Evolutionary conservation across 73 alveolate genomes (phyloP), one percentile per base, ranked within the genome.

Genomic region (Paramecium caudatum): DNA sequence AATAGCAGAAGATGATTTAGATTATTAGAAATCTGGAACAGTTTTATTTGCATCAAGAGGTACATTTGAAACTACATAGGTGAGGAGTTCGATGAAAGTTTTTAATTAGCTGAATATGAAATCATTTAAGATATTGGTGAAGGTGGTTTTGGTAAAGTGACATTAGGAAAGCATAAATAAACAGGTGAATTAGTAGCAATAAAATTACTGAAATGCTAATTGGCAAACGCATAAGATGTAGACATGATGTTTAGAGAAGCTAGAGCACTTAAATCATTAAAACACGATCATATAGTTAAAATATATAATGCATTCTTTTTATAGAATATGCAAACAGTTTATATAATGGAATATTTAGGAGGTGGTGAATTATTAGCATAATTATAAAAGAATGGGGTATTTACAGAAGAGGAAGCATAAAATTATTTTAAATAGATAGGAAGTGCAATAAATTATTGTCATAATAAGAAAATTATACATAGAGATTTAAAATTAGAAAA

Each of bases 401-500:
- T 97, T 43, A 74, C 94, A 7, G 99, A 97, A 82, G 87, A 90
- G 46, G 93, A 93, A 47, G 99, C 98, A 4, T 93, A 96, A 37
- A 91, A 90, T 50, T 91, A 94, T 63, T 94, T 95, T 94, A 91
- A 91, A 45, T 94, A 96, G 65, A 90, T 97, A 4, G 94, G 94
- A 19, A 63, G 94, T 21, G 99, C 98, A 7, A 93, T 96, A 23
- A 65, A 90, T 68, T 97, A 97, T 78, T 96, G 98, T 80, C 99
- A 97, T 91, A 90, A 91, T 30, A 95, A 93, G 82, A 95, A 95
- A 82, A 95, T 97, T 10, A 94, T 96, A 1, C 99, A 97, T 91
- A 50, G 99, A 90, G 99, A 97, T 91, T 61, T 97, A 34, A 97
- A 97, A 48, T 98, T 99, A 27, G 98, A 95, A 47, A 97, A 97